Conservation (phyloP, 2,329 filamentous ascomycete species). For the Akanthomyces uredinophilus region DNA sequence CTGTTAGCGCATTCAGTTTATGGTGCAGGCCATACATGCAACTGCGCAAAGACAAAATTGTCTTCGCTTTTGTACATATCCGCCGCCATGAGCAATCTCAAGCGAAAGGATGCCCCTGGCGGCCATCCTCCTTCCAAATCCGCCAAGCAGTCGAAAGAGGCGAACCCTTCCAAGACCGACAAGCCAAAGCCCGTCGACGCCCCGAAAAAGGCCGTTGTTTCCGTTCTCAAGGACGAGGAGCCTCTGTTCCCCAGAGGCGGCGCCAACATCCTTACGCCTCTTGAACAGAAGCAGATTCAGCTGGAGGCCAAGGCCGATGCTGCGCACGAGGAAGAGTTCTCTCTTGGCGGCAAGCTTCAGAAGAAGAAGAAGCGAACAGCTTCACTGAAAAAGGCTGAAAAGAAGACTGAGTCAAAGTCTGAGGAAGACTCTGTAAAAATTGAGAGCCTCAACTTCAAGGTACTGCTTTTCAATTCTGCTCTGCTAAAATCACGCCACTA, state of each 20-base stretch:
- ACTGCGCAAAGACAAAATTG: constrained; percentile 16
- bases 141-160: constrained; percentile 40
- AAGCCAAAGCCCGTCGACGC: constrained; percentile 20
- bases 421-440: constrained; percentile 62
- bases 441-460: constrained; percentile 86
- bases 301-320: constrained; percentile 90
- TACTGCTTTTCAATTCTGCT: constrained; percentile 30
- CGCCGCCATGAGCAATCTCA: constrained; percentile 49
- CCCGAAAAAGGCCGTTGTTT: constrained; percentile 34
- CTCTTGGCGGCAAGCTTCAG: constrained; percentile 39
- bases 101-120: constrained; percentile 53
- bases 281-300: constrained; percentile 95
- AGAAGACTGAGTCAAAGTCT: constrained; percentile 38
- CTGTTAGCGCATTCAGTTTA: background rate
- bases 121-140: constrained; percentile 45
- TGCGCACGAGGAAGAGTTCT: constrained; percentile 73
- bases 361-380: constrained; percentile 55
- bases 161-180: constrained; percentile 44
- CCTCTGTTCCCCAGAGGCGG: constrained; percentile 89
- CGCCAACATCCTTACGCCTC: constrained; percentile 79
- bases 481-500: constrained; percentile 7
- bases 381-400: constrained; percentile 49
- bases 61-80: constrained; percentile 20
- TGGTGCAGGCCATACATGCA: constrained; percentile 1
- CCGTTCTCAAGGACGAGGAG: constrained; percentile 68